Conservation (phyloP, 2,329 filamentous ascomycete genomes). For the Orbilia quercus region DNA sequence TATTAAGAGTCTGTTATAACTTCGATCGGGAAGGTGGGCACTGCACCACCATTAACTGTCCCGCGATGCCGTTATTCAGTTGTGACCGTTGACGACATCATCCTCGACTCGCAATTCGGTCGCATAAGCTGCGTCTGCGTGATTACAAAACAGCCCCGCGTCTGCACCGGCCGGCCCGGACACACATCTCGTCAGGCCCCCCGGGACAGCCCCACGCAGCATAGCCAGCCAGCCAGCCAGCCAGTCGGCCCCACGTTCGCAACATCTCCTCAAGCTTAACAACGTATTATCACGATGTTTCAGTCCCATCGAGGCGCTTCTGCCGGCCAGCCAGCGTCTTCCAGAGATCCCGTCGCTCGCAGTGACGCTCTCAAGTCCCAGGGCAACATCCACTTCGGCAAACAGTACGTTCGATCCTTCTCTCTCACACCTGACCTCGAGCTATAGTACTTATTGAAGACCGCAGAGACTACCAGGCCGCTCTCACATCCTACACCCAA, state of each 20-base stretch:
- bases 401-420: conserved; percentile 52
- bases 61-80: no score
- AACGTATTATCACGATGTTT: conserved; percentile 30
- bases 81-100: no score
- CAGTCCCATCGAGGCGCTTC: conserved; percentile 35
- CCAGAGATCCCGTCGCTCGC: conserved; percentile 54
- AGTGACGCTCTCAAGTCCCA: conserved; percentile 58
- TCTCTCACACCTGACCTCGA: neutral
- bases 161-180: conserved; percentile 21
- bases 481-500: conserved; percentile 57
- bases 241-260: neutral
- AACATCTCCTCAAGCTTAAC: neutral
- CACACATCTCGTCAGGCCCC: neutral
- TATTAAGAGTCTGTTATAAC: neutral
- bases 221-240: conserved; percentile 8
- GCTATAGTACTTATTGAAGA: neutral
- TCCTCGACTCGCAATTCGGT: no score
- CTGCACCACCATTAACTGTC: no score
- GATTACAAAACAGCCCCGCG: conserved; percentile 38
- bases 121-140: conserved; percentile 6
- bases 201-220: conserved; percentile 23
- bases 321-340: conserved; percentile 43
- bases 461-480: conserved; percentile 58
- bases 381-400: conserved; percentile 58
- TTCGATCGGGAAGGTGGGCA: conserved; percentile 22